Conservation (phyloP, 352 stramenopile genomes). For the Globisporangium echinulatum region DNA sequence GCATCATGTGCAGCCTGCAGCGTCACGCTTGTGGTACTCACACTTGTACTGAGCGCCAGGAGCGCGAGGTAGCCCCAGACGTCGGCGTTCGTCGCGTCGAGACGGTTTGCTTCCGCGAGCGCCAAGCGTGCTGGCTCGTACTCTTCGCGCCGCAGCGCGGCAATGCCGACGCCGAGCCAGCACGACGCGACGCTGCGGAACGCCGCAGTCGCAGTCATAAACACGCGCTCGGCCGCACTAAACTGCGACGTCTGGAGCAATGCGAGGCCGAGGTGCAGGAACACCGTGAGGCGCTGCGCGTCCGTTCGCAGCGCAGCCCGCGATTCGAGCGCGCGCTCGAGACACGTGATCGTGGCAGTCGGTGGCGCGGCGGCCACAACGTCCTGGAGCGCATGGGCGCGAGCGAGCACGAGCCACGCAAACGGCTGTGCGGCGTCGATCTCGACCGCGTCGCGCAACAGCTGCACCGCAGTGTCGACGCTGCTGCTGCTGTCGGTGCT, state of each 20-base stretch:
- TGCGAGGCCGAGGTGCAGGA: constrained; percentile 51
- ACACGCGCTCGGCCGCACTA: constrained; percentile 36
- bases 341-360: constrained; percentile 41
- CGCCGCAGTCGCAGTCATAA: constrained; percentile 49
- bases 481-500: constrained; percentile 7
- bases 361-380: too few species aligned
- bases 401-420: constrained; percentile 50
- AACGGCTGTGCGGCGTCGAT: constrained; percentile 49
- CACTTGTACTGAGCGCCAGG: constrained; percentile 22
- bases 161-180: constrained; percentile 79
- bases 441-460: constrained; percentile 52
- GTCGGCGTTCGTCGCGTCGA: constrained; percentile 58
- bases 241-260: constrained; percentile 67
- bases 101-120: constrained; percentile 66
- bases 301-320: constrained; percentile 21
- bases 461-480: constrained; percentile 17
- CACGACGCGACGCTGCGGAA: constrained; percentile 48
- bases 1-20: constrained; percentile 35
- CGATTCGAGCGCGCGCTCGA: constrained; percentile 38
- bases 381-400: constrained; percentile 36
- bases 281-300: constrained; percentile 35
- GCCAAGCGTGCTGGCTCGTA: constrained; percentile 51
- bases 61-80: constrained; percentile 79
- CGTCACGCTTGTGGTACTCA: constrained; percentile 14
- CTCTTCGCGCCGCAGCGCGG: constrained; percentile 53